Conservation (phyloP, 2,329 filamentous ascomycete species). For the Sporothrix mexicana region DNA sequence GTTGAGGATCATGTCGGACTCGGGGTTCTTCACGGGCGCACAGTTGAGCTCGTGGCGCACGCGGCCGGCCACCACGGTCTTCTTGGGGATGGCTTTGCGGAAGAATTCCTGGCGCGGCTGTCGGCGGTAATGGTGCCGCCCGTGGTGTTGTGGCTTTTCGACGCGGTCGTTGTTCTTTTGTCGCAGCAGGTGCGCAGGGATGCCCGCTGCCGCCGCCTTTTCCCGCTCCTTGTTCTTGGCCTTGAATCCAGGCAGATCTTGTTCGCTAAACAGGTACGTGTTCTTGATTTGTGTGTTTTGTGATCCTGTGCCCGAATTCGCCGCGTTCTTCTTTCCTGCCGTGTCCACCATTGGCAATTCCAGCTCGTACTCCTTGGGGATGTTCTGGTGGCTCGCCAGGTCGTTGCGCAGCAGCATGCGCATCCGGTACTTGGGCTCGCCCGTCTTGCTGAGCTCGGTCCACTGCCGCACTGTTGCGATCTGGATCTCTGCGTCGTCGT, state of each 20-base stretch:
- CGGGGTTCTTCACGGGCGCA: constrained; percentile 72
- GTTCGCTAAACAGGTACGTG: constrained; percentile 91
- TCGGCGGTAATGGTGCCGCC: constrained; percentile 37
- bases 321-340: constrained; percentile 16
- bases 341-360: constrained; percentile 64
- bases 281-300: constrained; percentile 69
- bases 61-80: constrained; percentile 75
- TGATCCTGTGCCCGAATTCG: constrained; percentile 8
- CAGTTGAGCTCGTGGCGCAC: constrained; percentile 79
- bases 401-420: constrained; percentile 72
- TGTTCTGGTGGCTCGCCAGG: constrained; percentile 68
- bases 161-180: constrained; percentile 46
- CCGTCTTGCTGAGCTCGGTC: constrained; percentile 59
- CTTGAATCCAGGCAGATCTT: constrained; percentile 82
- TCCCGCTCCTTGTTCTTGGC: constrained; percentile 61
- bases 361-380: constrained; percentile 90
- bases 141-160: constrained; percentile 49
- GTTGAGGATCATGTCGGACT: constrained; percentile 68
- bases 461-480: constrained; percentile 75
- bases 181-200: constrained; percentile 62
- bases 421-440: constrained; percentile 55
- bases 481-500: constrained; percentile 81
- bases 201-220: constrained; percentile 63
- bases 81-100: constrained; percentile 77
- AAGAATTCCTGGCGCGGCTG: constrained; percentile 59